These are phyloP conservation scores for Malassezia japonica DNA, from an alignment of 1,284 basidiomycete genomes.

Conservation along the genomic window DNA sequence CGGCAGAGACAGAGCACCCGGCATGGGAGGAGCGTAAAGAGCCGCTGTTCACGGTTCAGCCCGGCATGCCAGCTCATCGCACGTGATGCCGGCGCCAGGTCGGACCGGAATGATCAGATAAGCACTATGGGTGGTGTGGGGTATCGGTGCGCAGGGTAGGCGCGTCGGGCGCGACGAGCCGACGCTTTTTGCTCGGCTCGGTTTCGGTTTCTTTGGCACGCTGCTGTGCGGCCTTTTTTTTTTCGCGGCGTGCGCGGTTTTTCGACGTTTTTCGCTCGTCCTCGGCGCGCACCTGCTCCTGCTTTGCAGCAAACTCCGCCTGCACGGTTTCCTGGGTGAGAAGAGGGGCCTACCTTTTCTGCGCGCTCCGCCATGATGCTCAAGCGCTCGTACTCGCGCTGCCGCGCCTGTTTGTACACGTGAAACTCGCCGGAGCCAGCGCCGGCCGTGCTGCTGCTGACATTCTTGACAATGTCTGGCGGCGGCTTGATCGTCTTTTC, in stretches of 20 bases:
- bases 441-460: slow-evolving; percentile 43
- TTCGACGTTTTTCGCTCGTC: slow-evolving; percentile 49
- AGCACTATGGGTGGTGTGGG: too few species aligned
- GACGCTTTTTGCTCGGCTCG: too few species aligned
- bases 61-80: background rate
- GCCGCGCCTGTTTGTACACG: slow-evolving; percentile 88
- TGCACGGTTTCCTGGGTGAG: slow-evolving; percentile 23
- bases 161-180: too few species aligned
- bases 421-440: slow-evolving; percentile 54
- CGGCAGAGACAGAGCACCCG: background rate
- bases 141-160: too few species aligned
- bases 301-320: slow-evolving; percentile 25
- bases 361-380: slow-evolving; percentile 77
- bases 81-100: background rate
- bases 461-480: slow-evolving; percentile 68
- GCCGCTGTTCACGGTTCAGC: background rate
- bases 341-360: slow-evolving; percentile 58
- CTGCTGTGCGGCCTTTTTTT: slow-evolving; percentile 27
- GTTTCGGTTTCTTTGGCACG: slow-evolving; percentile 5
- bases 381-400: slow-evolving; percentile 87
- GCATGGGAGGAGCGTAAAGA: background rate
- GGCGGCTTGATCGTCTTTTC: slow-evolving; percentile 31
- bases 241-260: slow-evolving; percentile 41
- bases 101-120: too few species aligned
- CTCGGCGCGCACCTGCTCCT: slow-evolving; percentile 15